Evolutionary conservation across 257 asterid species (phyloP).

Genomic region (Nicotiana noctiflora): DNA sequence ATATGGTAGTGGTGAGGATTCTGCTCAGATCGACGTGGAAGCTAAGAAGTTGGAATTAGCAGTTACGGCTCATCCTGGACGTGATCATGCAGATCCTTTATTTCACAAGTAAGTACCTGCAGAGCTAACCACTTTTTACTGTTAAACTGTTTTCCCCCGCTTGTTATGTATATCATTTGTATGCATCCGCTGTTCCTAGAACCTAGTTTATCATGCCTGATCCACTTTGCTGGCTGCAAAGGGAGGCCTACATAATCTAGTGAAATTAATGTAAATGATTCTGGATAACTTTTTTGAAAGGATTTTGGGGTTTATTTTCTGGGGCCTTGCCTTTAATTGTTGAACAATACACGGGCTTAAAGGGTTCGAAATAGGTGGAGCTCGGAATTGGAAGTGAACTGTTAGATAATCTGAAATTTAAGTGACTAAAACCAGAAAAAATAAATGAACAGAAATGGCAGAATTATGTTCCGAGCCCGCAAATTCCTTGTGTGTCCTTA

Average conservation of each 20-base stretch:
- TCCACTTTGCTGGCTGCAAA: neutral
- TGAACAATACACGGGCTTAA: neutral
- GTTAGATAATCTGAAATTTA: too few relatives aligned
- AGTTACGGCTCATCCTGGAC: slow-evolving; percentile 79
- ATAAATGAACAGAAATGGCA: too few relatives aligned
- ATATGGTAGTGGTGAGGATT: slow-evolving; percentile 95
- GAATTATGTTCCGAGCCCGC: too few relatives aligned
- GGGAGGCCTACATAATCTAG: neutral
- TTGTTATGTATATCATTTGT: neutral
- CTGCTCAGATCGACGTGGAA: slow-evolving; percentile 60
- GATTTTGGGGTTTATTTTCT: too few relatives aligned
- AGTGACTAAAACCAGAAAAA: too few relatives aligned
- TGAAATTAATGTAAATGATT: too few relatives aligned
- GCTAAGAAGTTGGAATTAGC: slow-evolving; percentile 57
- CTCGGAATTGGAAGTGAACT: too few relatives aligned
- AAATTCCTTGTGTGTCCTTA: too few relatives aligned
- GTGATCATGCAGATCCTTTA: slow-evolving; percentile 86
- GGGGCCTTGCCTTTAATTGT: too few relatives aligned
- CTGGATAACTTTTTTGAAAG: too few relatives aligned
- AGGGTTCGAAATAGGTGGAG: neutral
- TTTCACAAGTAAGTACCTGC: slow-evolving; percentile 77
- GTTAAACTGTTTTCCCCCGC: neutral
- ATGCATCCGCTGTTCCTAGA: neutral
- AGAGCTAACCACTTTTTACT: neutral
- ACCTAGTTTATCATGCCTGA: neutral